Evolutionary conservation across 2,329 filamentous ascomycete species (phyloP).

Genomic region (Cryphonectria japonica): DNA sequence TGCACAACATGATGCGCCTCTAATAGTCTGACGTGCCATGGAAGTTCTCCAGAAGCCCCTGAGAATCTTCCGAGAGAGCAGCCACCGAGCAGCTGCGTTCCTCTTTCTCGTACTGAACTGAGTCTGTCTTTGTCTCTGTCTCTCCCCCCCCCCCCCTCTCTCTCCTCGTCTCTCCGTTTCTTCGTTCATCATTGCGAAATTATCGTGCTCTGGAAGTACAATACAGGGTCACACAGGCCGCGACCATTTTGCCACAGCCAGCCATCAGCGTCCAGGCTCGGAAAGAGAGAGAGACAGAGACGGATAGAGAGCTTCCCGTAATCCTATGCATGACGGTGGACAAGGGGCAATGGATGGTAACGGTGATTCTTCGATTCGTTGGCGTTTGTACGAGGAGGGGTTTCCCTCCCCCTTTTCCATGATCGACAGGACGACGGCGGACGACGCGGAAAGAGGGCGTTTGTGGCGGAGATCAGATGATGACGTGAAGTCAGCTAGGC

Average conservation of each 20-base stretch:
- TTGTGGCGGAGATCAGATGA: conserved; percentile 6
- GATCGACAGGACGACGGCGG: neutral
- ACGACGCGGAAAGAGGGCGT: neutral
- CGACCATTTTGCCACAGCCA: neutral
- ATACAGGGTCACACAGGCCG: neutral
- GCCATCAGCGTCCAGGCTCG: neutral
- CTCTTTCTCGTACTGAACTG: too few relatives aligned
- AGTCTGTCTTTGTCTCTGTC: too few relatives aligned
- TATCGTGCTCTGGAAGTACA: neutral
- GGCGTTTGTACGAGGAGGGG: neutral
- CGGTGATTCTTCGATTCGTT: neutral
- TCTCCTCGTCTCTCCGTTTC: neutral
- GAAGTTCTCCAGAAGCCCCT: conserved; percentile 22
- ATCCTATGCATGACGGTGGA: neutral
- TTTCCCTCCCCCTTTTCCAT: neutral
- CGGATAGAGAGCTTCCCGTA: neutral
- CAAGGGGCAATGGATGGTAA: too few relatives aligned
- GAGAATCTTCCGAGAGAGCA: neutral
- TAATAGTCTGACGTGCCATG: conserved; percentile 9
- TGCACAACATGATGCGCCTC: conserved; percentile 10
- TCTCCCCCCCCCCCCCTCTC: too few relatives aligned
- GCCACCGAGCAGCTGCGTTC: neutral
- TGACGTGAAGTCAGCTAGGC: conserved; percentile 6
- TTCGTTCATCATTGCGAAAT: neutral
- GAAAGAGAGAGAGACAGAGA: neutral